Percentiles rank a stretch among this genome's conserved stretches.
phyloP scores from a whole-genome alignment of 768 basidiomycete genomes.

The Podaxis sp. region DNA sequence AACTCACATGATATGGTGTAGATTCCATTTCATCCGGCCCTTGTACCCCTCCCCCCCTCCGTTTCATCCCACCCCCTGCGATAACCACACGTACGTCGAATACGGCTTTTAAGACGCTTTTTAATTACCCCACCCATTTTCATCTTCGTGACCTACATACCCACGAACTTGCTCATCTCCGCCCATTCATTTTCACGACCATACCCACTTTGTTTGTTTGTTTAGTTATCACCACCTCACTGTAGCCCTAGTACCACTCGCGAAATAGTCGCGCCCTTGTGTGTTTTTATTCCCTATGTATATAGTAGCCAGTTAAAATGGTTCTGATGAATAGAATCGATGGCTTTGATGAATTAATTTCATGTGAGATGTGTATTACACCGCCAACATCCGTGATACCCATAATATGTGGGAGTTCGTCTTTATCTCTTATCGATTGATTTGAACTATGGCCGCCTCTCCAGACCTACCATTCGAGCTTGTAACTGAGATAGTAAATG shows the following conservation, averaged over 20 bases:
- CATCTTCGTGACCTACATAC: not conserved
- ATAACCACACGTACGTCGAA: not conserved
- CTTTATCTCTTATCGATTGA: too few relatives aligned
- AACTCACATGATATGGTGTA: constrained; percentile 13
- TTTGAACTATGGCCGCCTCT: not conserved
- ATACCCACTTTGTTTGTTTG: not conserved
- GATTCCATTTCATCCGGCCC: not conserved
- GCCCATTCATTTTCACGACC: not conserved
- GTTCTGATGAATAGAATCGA: constrained; percentile 9
- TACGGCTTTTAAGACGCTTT: not conserved
- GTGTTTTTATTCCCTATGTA: constrained; percentile 14
- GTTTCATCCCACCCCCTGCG: not conserved
- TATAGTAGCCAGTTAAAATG: not conserved
- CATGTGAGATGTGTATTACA: too few relatives aligned
- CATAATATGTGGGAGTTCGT: too few relatives aligned
- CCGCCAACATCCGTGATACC: too few relatives aligned
- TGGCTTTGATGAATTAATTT: not conserved
- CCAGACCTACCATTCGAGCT: not conserved
- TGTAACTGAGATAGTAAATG: not conserved
- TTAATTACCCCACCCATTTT: not conserved
- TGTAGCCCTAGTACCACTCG: constrained; percentile 13
- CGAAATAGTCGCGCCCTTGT: constrained; percentile 6
- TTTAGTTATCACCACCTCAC: not conserved
- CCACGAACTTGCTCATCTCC: not conserved
- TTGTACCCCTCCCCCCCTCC: not conserved